phyloP scores from a whole-genome alignment of 805 yeast genomes.

The Jamesozyma hellenica region DNA sequence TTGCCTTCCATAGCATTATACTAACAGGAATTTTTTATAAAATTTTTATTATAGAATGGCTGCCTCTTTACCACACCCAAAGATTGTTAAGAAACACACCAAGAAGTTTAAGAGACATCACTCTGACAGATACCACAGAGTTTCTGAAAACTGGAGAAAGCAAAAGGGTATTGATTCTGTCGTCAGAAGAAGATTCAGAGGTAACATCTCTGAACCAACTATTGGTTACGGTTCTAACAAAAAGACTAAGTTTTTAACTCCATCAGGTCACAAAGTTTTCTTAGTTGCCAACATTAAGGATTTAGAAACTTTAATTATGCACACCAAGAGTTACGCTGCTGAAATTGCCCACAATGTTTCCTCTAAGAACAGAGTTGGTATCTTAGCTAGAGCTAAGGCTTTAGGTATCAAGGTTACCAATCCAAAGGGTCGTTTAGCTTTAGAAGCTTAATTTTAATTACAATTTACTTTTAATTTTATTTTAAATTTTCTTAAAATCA shows the following conservation, averaged over 20 bases:
- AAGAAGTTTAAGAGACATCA: slow-evolving; percentile 99
- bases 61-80: slow-evolving; percentile 95
- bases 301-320: slow-evolving; percentile 90
- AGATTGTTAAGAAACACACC: slow-evolving; percentile 98
- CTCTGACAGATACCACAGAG: slow-evolving; percentile 99
- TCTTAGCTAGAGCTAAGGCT: slow-evolving; percentile 94
- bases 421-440: slow-evolving; percentile 96
- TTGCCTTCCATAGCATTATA: too few relatives aligned
- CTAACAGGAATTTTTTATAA: neutral
- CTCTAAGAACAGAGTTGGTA: slow-evolving; percentile 94
- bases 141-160: slow-evolving; percentile 98
- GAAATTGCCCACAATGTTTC: slow-evolving; percentile 99
- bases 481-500: too few relatives aligned
- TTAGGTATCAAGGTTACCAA: slow-evolving; percentile 98
- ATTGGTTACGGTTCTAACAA: slow-evolving; percentile 99
- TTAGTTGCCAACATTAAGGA: slow-evolving; percentile 87
- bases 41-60: slow-evolving; percentile 46
- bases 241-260: slow-evolving; percentile 90
- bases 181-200: slow-evolving; percentile 99
- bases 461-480: too few relatives aligned
- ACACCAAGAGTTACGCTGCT: slow-evolving; percentile 98
- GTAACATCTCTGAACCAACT: slow-evolving; percentile 97
- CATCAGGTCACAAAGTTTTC: slow-evolving; percentile 97
- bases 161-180: slow-evolving; percentile 99
- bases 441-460: slow-evolving; percentile 88